Conservation (phyloP, 768 basidiomycete genomes). For the Boletus speciosus region DNA sequence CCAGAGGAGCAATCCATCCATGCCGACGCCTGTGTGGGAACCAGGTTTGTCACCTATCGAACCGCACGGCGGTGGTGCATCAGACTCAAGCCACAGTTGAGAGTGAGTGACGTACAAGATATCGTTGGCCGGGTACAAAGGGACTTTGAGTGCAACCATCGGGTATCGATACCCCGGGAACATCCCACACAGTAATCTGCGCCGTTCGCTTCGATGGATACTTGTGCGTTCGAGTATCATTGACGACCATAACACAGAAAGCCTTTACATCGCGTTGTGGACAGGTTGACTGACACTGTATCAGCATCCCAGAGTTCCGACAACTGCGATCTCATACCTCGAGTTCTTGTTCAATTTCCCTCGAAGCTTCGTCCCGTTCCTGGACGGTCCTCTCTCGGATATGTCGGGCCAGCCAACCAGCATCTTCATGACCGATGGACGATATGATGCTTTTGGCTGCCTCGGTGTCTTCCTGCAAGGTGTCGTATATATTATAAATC, state of each 20-base stretch:
- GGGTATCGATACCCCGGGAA: conserved; percentile 43
- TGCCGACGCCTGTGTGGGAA: conserved; percentile 61
- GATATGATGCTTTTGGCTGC: conserved; percentile 43
- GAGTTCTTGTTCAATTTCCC: conserved; percentile 71
- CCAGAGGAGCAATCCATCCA: conserved; percentile 65
- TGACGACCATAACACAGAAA: conserved; percentile 69
- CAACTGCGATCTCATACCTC: conserved; percentile 44
- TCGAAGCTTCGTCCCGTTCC: conserved; percentile 47
- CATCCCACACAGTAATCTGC: conserved; percentile 85
- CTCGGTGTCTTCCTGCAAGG: conserved; percentile 52
- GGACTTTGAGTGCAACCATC: conserved; percentile 49
- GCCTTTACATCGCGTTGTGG: conserved; percentile 72
- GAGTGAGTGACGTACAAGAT: conserved; percentile 46
- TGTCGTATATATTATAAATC: conserved; percentile 57
- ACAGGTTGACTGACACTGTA: conserved; percentile 44
- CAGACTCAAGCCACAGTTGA: background rate
- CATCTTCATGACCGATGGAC: conserved; percentile 41
- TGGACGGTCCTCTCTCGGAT: conserved; percentile 46
- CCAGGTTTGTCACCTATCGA: conserved; percentile 54
- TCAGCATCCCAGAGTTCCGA: conserved; percentile 4
- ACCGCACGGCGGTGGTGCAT: background rate
- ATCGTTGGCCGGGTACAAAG: conserved; percentile 64
- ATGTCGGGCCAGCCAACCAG: conserved; percentile 60
- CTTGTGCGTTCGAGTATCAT: conserved; percentile 56
- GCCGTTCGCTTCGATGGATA: conserved; percentile 56